phyloP scores from a whole-genome alignment of 1,284 basidiomycete genomes.

The Ceratobasidium sp. region DNA sequence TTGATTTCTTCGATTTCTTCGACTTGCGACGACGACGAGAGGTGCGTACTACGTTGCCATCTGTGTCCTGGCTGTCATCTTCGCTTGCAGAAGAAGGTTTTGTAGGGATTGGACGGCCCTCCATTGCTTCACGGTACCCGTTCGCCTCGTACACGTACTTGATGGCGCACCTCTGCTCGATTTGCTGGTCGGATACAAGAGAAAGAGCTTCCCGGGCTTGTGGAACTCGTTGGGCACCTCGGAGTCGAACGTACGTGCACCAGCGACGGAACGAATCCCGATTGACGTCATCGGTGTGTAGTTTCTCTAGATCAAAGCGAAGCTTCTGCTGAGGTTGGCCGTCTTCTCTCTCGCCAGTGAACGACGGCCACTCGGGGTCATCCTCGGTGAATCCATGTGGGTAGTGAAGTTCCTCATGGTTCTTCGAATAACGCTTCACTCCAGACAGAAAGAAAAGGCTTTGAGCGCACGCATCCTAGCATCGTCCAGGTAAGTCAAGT shows the following conservation, averaged over 20 bases:
- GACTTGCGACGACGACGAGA: no score
- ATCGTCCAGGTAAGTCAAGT: no score
- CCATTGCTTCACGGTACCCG: background rate
- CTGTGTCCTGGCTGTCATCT: background rate
- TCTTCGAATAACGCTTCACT: no score
- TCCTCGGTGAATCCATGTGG: constrained; percentile 1
- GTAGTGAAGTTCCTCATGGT: no score
- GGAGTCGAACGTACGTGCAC: constrained; percentile 8
- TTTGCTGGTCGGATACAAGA: background rate
- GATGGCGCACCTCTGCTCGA: background rate
- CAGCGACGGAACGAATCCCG: background rate
- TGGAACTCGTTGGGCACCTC: background rate
- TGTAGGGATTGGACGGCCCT: background rate
- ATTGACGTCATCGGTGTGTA: constrained; percentile 1
- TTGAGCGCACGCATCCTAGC: no score
- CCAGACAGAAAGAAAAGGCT: no score
- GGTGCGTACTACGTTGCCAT: background rate
- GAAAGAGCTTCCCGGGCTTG: background rate
- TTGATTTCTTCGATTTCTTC: background rate
- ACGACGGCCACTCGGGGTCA: background rate
- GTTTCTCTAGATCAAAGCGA: constrained; percentile 6
- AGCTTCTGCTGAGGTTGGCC: background rate
- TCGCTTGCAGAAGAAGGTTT: background rate
- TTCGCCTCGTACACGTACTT: constrained; percentile 3
- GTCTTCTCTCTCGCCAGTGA: background rate